Evolutionary conservation across 2,329 filamentous ascomycete genomes (phyloP).

Genomic region (Conoideocrella luteorostrata): DNA sequence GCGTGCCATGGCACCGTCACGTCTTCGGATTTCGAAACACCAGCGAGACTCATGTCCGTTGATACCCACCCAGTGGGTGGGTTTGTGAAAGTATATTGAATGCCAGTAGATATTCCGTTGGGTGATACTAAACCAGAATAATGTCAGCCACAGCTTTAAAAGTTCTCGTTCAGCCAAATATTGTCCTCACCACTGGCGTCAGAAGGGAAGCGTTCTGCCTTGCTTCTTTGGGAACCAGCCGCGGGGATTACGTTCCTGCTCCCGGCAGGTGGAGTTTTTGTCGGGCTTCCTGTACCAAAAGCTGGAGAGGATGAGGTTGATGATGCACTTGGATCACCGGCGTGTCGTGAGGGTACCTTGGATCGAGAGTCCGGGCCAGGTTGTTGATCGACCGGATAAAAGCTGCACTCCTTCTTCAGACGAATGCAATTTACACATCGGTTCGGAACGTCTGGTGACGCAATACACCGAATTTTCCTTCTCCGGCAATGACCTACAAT

Average conservation of each 20-base stretch:
- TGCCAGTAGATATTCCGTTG: constrained; percentile 24
- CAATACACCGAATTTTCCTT: constrained; percentile 87
- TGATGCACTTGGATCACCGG: constrained; percentile 31
- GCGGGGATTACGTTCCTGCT: not conserved
- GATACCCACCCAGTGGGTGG: constrained; percentile 38
- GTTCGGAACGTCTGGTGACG: constrained; percentile 66
- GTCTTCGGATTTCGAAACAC: constrained; percentile 36
- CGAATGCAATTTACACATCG: constrained; percentile 91
- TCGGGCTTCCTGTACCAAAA: constrained; percentile 33
- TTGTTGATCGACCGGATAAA: constrained; percentile 79
- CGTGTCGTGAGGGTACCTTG: constrained; percentile 33
- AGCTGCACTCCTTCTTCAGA: constrained; percentile 90
- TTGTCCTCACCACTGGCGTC: constrained; percentile 38
- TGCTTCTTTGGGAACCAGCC: constrained; percentile 27
- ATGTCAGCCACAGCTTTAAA: no score
- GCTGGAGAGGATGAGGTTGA: constrained; percentile 46
- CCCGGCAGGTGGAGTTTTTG: constrained; percentile 27
- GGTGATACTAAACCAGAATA: constrained; percentile 23
- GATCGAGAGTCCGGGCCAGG: constrained; percentile 42
- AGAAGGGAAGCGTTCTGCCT: constrained; percentile 29
- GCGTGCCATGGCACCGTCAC: constrained; percentile 41
- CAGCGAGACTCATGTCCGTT: constrained; percentile 32
- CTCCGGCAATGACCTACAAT: constrained; percentile 81
- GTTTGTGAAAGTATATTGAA: constrained; percentile 32
- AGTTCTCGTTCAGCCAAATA: no score